Evolutionary conservation across 139 green algal species (phyloP).

Genomic region (Coccomyxa sp.): DNA sequence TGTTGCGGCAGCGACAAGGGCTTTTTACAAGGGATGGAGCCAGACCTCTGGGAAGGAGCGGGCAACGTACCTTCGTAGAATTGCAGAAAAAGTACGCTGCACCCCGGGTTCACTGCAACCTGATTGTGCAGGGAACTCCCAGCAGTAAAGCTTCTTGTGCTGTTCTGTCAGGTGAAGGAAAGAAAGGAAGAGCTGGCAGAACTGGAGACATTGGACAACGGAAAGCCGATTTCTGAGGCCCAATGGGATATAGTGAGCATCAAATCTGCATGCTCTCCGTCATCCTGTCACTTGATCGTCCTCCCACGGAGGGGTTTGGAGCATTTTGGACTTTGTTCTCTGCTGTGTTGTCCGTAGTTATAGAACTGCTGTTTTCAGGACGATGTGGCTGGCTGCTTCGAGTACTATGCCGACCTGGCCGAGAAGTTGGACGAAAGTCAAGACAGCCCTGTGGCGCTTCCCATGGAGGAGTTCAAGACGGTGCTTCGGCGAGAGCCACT

Average conservation of each 20-base stretch:
- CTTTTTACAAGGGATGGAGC: slow-evolving; percentile 45
- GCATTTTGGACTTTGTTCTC: no score
- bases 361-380: slow-evolving; percentile 37
- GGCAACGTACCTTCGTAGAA: slow-evolving; percentile 42
- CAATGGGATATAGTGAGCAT: slow-evolving; percentile 78
- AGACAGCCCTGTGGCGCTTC: slow-evolving; percentile 52
- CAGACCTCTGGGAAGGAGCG: slow-evolving; percentile 42
- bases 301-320: no score
- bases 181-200: slow-evolving; percentile 56
- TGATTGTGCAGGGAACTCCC: no score
- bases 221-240: slow-evolving; percentile 83
- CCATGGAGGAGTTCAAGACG: slow-evolving; percentile 54
- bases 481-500: slow-evolving; percentile 28
- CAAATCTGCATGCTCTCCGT: neutral
- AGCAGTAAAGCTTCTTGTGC: neutral
- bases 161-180: slow-evolving; percentile 41
- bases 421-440: slow-evolving; percentile 74
- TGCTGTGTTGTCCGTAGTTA: no score
- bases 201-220: slow-evolving; percentile 73
- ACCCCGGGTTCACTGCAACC: no score
- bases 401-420: slow-evolving; percentile 79
- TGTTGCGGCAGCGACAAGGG: slow-evolving; percentile 40
- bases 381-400: slow-evolving; percentile 66
- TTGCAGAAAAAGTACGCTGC: slow-evolving; percentile 50
- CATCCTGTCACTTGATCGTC: neutral